These are phyloP conservation scores for Hygrophoropsis aurantiaca DNA, from an alignment of 768 basidiomycete genomes.

Conservation along the genomic window DNA sequence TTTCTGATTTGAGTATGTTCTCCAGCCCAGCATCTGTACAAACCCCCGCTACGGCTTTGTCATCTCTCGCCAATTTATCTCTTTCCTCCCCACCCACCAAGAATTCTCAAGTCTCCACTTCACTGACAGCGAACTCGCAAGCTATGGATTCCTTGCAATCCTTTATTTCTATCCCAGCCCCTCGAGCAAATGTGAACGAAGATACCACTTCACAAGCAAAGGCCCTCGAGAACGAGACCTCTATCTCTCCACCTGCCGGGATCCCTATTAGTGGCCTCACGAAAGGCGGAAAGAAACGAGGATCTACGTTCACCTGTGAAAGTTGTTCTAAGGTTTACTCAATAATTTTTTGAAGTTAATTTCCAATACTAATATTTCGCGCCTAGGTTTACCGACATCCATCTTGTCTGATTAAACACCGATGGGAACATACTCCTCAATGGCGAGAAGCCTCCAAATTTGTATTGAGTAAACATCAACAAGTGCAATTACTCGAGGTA, in stretches of 20 bases:
- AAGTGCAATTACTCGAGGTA: slow-evolving; percentile 94
- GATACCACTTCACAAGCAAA: slow-evolving; percentile 9
- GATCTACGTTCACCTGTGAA: slow-evolving; percentile 88
- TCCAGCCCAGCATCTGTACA: slow-evolving; percentile 36
- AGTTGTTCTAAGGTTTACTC: slow-evolving; percentile 82
- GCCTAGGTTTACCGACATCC: slow-evolving; percentile 84
- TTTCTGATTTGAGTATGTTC: background rate
- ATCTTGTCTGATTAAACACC: slow-evolving; percentile 93
- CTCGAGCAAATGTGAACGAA: background rate
- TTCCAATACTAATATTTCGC: slow-evolving; percentile 3
- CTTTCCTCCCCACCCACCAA: slow-evolving; percentile 37
- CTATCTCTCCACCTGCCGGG: slow-evolving; percentile 12
- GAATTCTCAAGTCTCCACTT: slow-evolving; percentile 16
- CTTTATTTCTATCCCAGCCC: slow-evolving; percentile 9
- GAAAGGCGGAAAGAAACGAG: slow-evolving; percentile 69
- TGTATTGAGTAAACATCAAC: slow-evolving; percentile 92
- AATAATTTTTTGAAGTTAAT: slow-evolving; percentile 9
- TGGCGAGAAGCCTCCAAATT: slow-evolving; percentile 94
- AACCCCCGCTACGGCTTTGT: slow-evolving; percentile 34
- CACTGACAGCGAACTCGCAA: slow-evolving; percentile 10
- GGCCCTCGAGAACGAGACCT: slow-evolving; percentile 18
- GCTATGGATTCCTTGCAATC: slow-evolving; percentile 9
- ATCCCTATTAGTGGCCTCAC: slow-evolving; percentile 25
- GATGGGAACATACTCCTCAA: slow-evolving; percentile 96
- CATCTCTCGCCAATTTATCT: slow-evolving; percentile 41